Conservation (phyloP, 163 green algal genomes). For the Chloromonas sp. region DNA sequence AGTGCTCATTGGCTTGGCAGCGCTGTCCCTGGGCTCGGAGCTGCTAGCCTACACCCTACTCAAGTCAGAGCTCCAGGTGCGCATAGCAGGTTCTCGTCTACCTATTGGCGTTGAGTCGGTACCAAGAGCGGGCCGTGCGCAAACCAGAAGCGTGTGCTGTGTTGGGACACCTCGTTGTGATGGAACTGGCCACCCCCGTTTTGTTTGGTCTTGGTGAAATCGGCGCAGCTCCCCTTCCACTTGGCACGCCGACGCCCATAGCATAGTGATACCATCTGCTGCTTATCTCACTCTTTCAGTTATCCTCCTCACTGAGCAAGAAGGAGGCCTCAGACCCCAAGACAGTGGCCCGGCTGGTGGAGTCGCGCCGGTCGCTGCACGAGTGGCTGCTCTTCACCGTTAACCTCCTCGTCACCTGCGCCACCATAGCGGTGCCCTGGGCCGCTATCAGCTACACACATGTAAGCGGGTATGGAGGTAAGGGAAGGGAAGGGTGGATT, state of each 20-base stretch:
- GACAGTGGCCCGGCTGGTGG: not conserved
- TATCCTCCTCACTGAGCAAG: slow-evolving; percentile 10
- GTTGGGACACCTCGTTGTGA: too few relatives aligned
- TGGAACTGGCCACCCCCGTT: too few relatives aligned
- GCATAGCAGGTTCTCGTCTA: not conserved
- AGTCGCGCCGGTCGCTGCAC: slow-evolving; percentile 9
- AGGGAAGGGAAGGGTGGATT: too few relatives aligned
- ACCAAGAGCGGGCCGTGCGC: too few relatives aligned
- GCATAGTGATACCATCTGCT: too few relatives aligned
- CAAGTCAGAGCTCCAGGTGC: slow-evolving; percentile 12
- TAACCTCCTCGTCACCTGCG: slow-evolving; percentile 44
- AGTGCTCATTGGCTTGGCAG: slow-evolving; percentile 9
- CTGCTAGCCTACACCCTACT: slow-evolving; percentile 11
- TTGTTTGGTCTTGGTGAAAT: too few relatives aligned
- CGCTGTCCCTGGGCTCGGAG: slow-evolving; percentile 28
- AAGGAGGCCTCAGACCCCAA: slow-evolving; percentile 19
- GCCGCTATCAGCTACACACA: slow-evolving; percentile 41
- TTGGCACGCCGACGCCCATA: too few relatives aligned
- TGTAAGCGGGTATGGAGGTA: slow-evolving; percentile 11
- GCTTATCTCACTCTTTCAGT: not conserved
- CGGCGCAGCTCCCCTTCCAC: too few relatives aligned
- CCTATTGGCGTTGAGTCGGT: too few relatives aligned
- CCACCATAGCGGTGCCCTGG: slow-evolving; percentile 41
- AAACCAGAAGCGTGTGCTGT: too few relatives aligned
- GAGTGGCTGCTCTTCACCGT: slow-evolving; percentile 51